Evolutionary conservation across 176 grass and related monocot species (phyloP).

Genomic region (Phragmites australis): DNA sequence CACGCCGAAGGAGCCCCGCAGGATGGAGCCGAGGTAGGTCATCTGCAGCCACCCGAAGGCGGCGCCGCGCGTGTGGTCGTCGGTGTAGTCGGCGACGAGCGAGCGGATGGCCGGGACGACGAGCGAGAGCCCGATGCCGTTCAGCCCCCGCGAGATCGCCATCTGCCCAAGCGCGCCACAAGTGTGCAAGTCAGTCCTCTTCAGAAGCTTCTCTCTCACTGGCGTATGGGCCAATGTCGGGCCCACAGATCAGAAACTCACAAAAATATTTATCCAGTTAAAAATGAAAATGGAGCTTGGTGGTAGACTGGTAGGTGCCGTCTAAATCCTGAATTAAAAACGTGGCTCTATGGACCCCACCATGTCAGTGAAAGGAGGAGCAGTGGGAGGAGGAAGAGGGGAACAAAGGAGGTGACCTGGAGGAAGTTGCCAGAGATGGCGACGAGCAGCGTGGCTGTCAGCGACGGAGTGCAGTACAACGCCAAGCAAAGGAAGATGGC

Average conservation of each 20-base stretch:
- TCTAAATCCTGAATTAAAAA: neutral
- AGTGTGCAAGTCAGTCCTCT: neutral
- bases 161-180: conserved; percentile 37
- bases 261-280: neutral
- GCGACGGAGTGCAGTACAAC: too few species aligned
- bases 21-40: conserved; percentile 66
- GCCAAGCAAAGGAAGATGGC: too few species aligned
- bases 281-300: neutral
- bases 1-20: conserved; percentile 61
- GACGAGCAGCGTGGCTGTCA: too few species aligned
- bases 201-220: neutral
- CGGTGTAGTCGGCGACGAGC: conserved; percentile 75
- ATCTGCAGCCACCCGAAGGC: conserved; percentile 76
- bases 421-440: conserved; percentile 66
- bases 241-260: neutral
- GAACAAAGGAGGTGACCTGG: conserved; percentile 38
- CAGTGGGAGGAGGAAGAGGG: neutral
- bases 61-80: conserved; percentile 59
- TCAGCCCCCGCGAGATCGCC: conserved; percentile 74
- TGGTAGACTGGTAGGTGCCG: neutral
- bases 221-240: neutral
- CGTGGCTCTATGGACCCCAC: neutral
- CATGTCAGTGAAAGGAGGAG: neutral
- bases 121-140: conserved; percentile 69
- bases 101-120: conserved; percentile 70